phyloP scores from a whole-genome alignment of 352 stramenopile species.

The Phytophthora tentaculata region DNA sequence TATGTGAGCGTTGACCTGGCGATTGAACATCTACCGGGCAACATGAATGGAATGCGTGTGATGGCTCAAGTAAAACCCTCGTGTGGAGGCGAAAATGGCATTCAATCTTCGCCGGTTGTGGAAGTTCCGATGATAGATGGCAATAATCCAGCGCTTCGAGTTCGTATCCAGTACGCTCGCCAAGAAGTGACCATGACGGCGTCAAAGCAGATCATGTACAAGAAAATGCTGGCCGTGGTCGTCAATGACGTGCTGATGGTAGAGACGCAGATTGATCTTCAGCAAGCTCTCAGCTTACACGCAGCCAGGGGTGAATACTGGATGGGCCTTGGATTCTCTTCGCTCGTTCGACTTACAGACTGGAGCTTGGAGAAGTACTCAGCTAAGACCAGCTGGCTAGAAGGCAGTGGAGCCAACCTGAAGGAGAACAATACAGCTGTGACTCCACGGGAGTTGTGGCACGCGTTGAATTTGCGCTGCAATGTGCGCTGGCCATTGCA shows the following conservation, averaged over 20 bases:
- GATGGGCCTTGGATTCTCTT: constrained; percentile 56
- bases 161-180: constrained; percentile 56
- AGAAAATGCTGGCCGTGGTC: constrained; percentile 52
- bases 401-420: constrained; percentile 24
- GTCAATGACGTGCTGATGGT: constrained; percentile 55
- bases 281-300: constrained; percentile 47
- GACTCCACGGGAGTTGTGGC: constrained; percentile 65
- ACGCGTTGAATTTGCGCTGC: constrained; percentile 54
- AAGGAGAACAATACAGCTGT: constrained; percentile 47
- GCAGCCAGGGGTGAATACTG: constrained; percentile 55
- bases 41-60: constrained; percentile 35
- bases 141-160: constrained; percentile 27
- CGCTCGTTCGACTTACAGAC: constrained; percentile 38
- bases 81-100: constrained; percentile 32
- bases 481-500: constrained; percentile 72
- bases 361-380: constrained; percentile 71
- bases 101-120: constrained; percentile 38
- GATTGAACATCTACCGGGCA: constrained; percentile 34
- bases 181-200: constrained; percentile 42
- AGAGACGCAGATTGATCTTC: constrained; percentile 56
- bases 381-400: constrained; percentile 37
- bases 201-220: constrained; percentile 54
- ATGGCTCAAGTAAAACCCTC: constrained; percentile 47
- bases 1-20: constrained; percentile 37
- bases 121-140: constrained; percentile 27